Percentiles rank a stretch among this genome's conserved stretches.
phyloP scores from a whole-genome alignment of 306 rosid species.

The Inga laurina region DNA sequence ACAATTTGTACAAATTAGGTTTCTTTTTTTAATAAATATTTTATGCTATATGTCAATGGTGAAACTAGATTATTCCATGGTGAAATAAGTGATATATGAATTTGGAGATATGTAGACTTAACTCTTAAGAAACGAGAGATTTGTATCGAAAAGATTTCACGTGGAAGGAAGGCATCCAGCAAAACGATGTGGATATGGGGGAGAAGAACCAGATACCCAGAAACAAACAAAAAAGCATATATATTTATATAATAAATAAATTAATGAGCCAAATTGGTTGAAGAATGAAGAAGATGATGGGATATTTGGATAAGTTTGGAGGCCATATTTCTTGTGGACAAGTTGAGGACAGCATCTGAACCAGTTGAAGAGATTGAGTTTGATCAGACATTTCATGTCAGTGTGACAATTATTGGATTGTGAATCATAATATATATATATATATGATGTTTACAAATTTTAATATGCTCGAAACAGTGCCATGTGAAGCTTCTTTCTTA shows the following conservation, averaged over 20 bases:
- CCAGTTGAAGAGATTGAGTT: background rate
- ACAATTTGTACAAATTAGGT: background rate
- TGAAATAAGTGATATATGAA: background rate
- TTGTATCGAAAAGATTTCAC: background rate
- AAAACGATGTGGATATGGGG: background rate
- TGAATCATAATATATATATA: background rate
- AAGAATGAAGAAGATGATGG: background rate
- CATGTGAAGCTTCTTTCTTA: background rate
- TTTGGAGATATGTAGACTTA: background rate
- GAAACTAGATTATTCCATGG: background rate
- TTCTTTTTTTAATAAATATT: background rate
- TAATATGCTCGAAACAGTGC: background rate
- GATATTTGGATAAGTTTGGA: background rate
- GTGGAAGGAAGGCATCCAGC: constrained; percentile 2
- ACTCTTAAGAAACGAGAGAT: background rate
- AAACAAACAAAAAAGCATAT: background rate
- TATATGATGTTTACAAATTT: background rate
- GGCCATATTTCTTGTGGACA: background rate
- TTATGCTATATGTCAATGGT: background rate
- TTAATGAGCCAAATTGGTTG: background rate
- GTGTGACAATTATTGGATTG: background rate
- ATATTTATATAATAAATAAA: too few relatives aligned
- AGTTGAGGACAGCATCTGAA: background rate
- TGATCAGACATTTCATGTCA: background rate
- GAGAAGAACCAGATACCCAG: constrained; percentile 14